Percentiles rank a stretch among this genome's conserved stretches.
These are phyloP conservation scores for Hortaea werneckii DNA, from an alignment of 2,329 filamentous ascomycete genomes.

Conservation along the genomic window DNA sequence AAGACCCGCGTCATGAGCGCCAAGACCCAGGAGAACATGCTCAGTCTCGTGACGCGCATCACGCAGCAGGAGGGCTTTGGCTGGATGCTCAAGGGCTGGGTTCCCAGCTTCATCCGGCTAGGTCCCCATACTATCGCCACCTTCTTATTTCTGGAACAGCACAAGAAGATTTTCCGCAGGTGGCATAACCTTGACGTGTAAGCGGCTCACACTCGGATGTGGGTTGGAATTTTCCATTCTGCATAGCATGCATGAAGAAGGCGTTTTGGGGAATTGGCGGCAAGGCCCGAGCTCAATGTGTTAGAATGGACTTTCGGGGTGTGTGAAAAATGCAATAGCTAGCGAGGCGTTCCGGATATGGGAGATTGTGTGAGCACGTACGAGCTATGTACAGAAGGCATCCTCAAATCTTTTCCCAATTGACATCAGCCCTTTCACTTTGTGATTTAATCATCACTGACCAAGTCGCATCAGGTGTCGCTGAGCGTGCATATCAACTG, in stretches of 20 bases:
- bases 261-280: not conserved
- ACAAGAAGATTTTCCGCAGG: conserved; percentile 64
- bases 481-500: not conserved
- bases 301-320: not conserved
- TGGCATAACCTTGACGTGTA: conserved; percentile 6
- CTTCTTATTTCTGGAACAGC: conserved; percentile 76
- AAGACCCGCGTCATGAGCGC: conserved; percentile 82
- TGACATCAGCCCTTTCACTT: not conserved
- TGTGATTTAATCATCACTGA: not conserved
- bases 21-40: conserved; percentile 41
- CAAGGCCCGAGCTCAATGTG: not conserved
- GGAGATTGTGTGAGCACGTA: not conserved
- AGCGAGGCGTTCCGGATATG: not conserved
- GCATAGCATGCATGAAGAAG: not conserved
- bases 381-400: not conserved
- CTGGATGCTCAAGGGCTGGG: conserved; percentile 89
- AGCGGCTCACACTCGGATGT: not conserved
- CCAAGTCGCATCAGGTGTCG: not conserved
- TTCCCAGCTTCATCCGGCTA: conserved; percentile 61
- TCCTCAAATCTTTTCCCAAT: not conserved
- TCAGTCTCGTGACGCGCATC: conserved; percentile 54
- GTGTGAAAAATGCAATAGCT: too few species aligned
- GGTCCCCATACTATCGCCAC: conserved; percentile 76
- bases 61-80: conserved; percentile 59
- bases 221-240: not conserved